Base-by-base conservation (phyloP, 1,284 basidiomycete genomes). In the Tremellales sp. region DNA sequence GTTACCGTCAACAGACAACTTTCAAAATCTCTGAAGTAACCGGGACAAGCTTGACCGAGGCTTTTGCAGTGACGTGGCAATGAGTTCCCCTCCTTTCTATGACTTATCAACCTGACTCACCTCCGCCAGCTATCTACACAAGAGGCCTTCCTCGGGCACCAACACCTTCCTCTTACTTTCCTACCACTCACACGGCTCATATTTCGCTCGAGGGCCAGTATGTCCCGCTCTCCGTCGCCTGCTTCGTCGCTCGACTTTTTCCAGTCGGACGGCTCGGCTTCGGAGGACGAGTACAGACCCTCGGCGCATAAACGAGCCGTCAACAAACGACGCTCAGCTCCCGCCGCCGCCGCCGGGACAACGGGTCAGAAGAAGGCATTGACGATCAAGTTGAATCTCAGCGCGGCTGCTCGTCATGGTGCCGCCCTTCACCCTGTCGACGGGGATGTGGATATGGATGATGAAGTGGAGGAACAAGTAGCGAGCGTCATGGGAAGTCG, bases 271-370 rank as follows among this genome's bases (percentile, higher is more conserved):
- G 50, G 54, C 3, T 65, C 60, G 2, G 46, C 35, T 13, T 61
- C 58, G 1, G 66, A 65, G 35, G 66, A 67, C 26, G 68, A 69
- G 45, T 69, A 70, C 46, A 46, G 43, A 15, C 61, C 63, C 3
- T 15, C 39, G 19, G 13, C 39, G 3, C 87, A 49, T 92, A 88
- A 8, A 83, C 80, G 39, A 77, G 76, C 54, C 89, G 87, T 63
- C 91, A 88, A 72, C 87, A 90, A 58, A 86, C 83, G 0, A 89
- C 89, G 64, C 91, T 87, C 6, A 90, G 77, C 82, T 92, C 86
- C 33, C 15, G 33, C 13, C 4, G 33, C 33, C 4, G 43, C 23
- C 12, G 40, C 39, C 35, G 40, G 45, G 35, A 29, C 24, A 23
- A 19, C 44, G 4, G 31, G 31, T 2, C 6, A 13, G 6, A 36